These are phyloP conservation scores for Cercophora scortea DNA, from an alignment of 495 filamentous ascomycete genomes.

Conservation along the genomic window DNA sequence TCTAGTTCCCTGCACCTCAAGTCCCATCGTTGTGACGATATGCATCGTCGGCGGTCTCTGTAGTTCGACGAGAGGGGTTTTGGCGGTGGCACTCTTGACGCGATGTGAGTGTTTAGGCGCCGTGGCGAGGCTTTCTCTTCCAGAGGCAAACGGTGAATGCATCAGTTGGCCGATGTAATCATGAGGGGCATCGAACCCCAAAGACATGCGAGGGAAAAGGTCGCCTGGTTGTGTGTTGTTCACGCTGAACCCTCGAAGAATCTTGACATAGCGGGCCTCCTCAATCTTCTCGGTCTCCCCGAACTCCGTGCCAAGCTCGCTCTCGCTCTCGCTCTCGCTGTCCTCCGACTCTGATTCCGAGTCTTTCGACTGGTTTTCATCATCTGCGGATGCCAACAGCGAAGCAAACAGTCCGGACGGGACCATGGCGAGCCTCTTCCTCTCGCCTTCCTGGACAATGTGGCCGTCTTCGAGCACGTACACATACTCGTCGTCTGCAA, in stretches of 20 bases:
- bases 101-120: not conserved
- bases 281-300: slow-evolving; percentile 2
- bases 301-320: not conserved
- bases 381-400: slow-evolving; percentile 18
- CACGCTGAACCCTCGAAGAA: slow-evolving; percentile 9
- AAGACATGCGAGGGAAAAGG: slow-evolving; percentile 11
- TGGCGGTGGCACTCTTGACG: not conserved
- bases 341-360: not conserved
- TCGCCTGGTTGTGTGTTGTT: slow-evolving; percentile 4
- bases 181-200: not conserved
- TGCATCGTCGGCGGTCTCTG: slow-evolving; percentile 8
- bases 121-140: no score
- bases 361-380: not conserved
- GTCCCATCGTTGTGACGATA: slow-evolving; percentile 9
- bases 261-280: slow-evolving; percentile 5
- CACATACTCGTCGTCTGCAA: slow-evolving; percentile 64
- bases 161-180: no score
- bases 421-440: slow-evolving; percentile 25
- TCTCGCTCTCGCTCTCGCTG: not conserved
- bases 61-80: not conserved
- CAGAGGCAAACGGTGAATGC: no score
- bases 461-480: slow-evolving; percentile 70
- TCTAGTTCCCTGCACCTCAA: slow-evolving; percentile 14
- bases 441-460: slow-evolving; percentile 60
- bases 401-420: slow-evolving; percentile 25